A percentile compares a stretch with the other conserved stretches of the same genome.
Evolutionary conservation across 768 basidiomycete species (phyloP).

Genomic region (Neoboletus subvelutipes): DNA sequence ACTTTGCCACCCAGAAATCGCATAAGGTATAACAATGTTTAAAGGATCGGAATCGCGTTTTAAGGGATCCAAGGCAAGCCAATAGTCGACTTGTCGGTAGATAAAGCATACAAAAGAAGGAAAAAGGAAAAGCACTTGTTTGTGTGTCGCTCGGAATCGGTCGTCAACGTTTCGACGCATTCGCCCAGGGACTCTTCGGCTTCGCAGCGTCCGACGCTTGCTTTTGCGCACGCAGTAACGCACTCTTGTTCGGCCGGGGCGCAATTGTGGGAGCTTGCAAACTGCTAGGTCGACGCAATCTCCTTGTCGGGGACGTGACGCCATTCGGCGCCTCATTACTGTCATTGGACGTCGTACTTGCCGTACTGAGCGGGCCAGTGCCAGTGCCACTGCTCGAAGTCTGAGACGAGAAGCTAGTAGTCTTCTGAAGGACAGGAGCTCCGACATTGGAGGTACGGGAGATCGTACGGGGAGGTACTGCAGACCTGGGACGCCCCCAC

Average conservation of each 20-base stretch:
- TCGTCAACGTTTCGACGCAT: slow-evolving; percentile 28
- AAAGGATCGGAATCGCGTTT: slow-evolving; percentile 21
- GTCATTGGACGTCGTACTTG: slow-evolving; percentile 25
- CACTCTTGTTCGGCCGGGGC: slow-evolving; percentile 75
- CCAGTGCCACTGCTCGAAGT: slow-evolving; percentile 26
- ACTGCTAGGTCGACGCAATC: slow-evolving; percentile 53
- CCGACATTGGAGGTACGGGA: slow-evolving; percentile 39
- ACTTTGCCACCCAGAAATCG: slow-evolving; percentile 18
- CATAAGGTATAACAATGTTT: slow-evolving; percentile 10
- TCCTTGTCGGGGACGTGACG: slow-evolving; percentile 28
- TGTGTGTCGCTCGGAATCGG: neutral
- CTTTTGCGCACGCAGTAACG: slow-evolving; percentile 68
- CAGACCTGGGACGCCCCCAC: slow-evolving; percentile 20
- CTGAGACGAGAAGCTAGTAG: slow-evolving; percentile 25
- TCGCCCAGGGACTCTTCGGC: slow-evolving; percentile 34
- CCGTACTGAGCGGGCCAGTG: slow-evolving; percentile 29
- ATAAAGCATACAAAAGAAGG: slow-evolving; percentile 18
- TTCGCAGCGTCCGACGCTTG: slow-evolving; percentile 40
- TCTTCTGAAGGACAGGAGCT: slow-evolving; percentile 15
- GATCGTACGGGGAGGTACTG: slow-evolving; percentile 38
- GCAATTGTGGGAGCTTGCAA: slow-evolving; percentile 57
- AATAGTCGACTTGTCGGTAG: slow-evolving; percentile 11
- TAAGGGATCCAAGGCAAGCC: slow-evolving; percentile 8
- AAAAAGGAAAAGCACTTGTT: neutral
- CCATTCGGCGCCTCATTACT: slow-evolving; percentile 23